Conservation (phyloP, 495 filamentous ascomycete species). For the Glutinoglossum americanum region DNA sequence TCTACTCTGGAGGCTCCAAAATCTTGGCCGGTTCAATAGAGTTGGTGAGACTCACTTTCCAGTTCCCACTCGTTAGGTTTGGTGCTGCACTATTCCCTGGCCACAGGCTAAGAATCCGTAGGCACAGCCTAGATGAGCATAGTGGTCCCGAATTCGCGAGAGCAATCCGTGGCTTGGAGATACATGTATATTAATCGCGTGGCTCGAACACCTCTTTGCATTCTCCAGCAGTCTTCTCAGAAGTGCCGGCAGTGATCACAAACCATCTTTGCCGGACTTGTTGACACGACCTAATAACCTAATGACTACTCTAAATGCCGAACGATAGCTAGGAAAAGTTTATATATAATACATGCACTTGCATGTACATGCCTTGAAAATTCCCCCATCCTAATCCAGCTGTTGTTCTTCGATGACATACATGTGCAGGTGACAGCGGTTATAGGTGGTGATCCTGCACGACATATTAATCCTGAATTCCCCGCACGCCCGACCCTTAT, state of each 20-base stretch:
- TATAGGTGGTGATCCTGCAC: not conserved
- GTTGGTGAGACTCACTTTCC: not conserved
- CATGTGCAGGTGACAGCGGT: not conserved
- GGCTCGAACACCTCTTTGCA: too few species aligned
- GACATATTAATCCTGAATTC: not conserved
- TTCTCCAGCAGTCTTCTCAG: too few species aligned
- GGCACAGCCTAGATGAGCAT: not conserved
- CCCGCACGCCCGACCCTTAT: constrained; percentile 22
- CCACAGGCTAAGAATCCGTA: not conserved
- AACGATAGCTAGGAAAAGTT: too few species aligned
- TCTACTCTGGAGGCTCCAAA: not conserved
- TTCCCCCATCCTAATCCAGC: not conserved
- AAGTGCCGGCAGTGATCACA: too few species aligned
- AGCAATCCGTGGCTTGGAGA: too few species aligned
- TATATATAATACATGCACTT: not conserved
- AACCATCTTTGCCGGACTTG: too few species aligned
- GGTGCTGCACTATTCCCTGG: not conserved
- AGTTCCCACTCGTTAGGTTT: not conserved
- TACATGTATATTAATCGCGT: too few species aligned
- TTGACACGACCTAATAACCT: too few species aligned
- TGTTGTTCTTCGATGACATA: not conserved
- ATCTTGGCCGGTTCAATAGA: not conserved
- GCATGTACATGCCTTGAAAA: not conserved
- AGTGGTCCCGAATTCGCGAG: not conserved
- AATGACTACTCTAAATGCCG: too few species aligned